Conservation (phyloP, 352 stramenopile species). For the Pythium rishiriense region DNA sequence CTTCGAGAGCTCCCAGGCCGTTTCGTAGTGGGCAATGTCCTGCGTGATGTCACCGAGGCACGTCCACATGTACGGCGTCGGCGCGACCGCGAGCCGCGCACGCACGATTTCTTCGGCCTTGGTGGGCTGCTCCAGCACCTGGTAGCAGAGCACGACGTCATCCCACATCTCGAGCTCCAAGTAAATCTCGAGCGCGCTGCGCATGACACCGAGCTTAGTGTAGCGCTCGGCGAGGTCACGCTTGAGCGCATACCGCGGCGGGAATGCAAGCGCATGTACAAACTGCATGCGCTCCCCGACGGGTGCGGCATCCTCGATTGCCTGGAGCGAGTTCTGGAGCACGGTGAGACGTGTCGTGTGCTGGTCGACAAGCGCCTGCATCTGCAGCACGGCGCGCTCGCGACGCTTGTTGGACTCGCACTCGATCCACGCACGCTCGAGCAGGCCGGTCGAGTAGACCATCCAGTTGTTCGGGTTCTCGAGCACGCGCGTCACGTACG, state of each 20-base stretch:
- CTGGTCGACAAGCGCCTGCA: constrained; percentile 96
- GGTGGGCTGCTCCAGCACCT: constrained; percentile 89
- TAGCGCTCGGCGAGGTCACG: constrained; percentile 93
- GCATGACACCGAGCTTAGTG: constrained; percentile 84
- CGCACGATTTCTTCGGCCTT: constrained; percentile 90
- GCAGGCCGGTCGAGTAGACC: constrained; percentile 93
- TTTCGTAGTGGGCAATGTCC: constrained; percentile 90
- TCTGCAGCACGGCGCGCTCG: constrained; percentile 95
- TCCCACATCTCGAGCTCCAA: constrained; percentile 96
- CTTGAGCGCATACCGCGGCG: constrained; percentile 92
- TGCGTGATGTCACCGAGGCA: constrained; percentile 92
- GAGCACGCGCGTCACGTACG: constrained; percentile 92
- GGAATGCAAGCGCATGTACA: constrained; percentile 93
- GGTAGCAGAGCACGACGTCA: constrained; percentile 96
- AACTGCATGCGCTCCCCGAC: constrained; percentile 90
- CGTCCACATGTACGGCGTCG: constrained; percentile 94
- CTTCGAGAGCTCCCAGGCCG: constrained; percentile 90
- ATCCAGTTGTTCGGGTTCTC: constrained; percentile 96
- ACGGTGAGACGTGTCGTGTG: constrained; percentile 94
- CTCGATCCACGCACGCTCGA: constrained; percentile 94
- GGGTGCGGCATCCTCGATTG: constrained; percentile 90
- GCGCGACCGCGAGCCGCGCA: constrained; percentile 76
- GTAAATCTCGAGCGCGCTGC: constrained; percentile 92
- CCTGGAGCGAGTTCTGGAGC: constrained; percentile 79
- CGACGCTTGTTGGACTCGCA: constrained; percentile 91